Evolutionary conservation across 2,329 filamentous ascomycete species (phyloP), one percentile per base, ranked within the genome.

Genomic region (Trichoderma gracile): DNA sequence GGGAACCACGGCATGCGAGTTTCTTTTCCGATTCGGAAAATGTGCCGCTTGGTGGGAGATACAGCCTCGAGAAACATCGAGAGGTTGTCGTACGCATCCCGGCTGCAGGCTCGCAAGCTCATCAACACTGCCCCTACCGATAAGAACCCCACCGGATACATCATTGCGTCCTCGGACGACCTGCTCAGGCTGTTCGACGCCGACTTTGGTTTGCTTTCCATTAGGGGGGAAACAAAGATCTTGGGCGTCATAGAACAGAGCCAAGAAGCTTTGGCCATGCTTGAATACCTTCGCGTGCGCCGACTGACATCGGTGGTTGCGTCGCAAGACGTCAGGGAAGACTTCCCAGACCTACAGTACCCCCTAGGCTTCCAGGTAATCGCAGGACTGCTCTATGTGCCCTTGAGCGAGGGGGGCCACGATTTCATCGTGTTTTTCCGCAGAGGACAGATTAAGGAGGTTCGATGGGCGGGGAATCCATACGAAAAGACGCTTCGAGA

Each of bases 391-490:
- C 78, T 97, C 0, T 88, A 96, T 61, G 92, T 97, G 0, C 93
- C 93, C 0, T 78, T 97, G 2, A 93, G 90, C 17, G 81, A 85
- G 0, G 86, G 86, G 1, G 93, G 93, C 0, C 81, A 81, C 33
- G 93, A 97, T 70, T 97, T 97, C 70, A 96, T 97, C 49, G 90
- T 93, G 0, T 96, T 97, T 73, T 96, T 96, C 78, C 86, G 93
- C n/a, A 89, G 84, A 69, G 88, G 89, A 0, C 91, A 93, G 70
- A 74, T 86, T 30, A 89, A 84, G 71, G 89, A 92, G 76, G 91
- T 91, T 21, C 93, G 89, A 74, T 96, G 89, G 92, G 92, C 90
- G 3, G 93, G 88, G 2, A 97, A 93, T 71, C 92, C 92, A 0
- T 93, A 95, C 71, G 89, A 95, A 66, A 95, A 94, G 73, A 82